phyloP scores from a whole-genome alignment of 352 stramenopile species.

The Globisporangium perplexum region DNA sequence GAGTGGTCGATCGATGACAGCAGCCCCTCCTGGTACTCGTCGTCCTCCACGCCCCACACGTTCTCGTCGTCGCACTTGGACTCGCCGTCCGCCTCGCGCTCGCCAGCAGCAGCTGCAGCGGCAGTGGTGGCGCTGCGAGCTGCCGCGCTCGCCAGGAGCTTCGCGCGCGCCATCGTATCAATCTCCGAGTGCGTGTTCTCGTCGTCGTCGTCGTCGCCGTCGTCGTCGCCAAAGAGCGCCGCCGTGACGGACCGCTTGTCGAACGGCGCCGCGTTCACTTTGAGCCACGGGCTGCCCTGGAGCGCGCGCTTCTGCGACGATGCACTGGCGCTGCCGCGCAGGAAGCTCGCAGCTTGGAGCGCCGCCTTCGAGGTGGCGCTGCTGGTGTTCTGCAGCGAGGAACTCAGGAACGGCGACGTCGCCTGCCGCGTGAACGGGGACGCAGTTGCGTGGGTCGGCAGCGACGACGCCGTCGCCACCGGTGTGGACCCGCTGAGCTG shows the following conservation, averaged over 20 bases:
- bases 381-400: constrained; percentile 15
- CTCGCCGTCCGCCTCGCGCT: constrained; percentile 11
- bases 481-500: not conserved
- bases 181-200: constrained; percentile 11
- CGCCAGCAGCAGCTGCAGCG: constrained; percentile 17
- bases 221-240: constrained; percentile 43
- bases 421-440: constrained; percentile 6
- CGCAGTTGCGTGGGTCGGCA: constrained; percentile 1
- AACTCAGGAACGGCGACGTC: constrained; percentile 9
- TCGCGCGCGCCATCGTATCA: constrained; percentile 25
- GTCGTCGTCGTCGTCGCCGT: constrained; percentile 24
- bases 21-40: constrained; percentile 64
- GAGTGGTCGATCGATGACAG: constrained; percentile 74
- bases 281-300: constrained; percentile 10
- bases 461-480: not conserved
- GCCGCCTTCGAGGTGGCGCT: constrained; percentile 10
- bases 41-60: constrained; percentile 70
- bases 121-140: constrained; percentile 7
- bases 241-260: constrained; percentile 47
- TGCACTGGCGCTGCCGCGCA: constrained; percentile 11
- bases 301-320: constrained; percentile 10
- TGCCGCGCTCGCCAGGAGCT: constrained; percentile 17
- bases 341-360: constrained; percentile 8
- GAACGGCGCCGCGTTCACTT: constrained; percentile 15
- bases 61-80: constrained; percentile 54